Conservation (phyloP, 148 eudicot species). For the Chenopodium berlandieri region DNA sequence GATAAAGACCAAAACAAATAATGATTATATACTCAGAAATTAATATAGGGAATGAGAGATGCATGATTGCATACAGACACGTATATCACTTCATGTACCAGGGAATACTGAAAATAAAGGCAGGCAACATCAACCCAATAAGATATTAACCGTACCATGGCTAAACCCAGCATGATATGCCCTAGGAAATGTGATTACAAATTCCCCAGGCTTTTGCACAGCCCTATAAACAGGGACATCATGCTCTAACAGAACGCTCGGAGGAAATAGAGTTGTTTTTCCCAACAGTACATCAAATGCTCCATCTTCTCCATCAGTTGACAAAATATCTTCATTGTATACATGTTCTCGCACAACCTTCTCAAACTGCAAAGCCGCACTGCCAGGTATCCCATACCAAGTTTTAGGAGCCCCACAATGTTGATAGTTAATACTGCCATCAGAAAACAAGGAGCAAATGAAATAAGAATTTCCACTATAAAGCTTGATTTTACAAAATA, state of each 20-base stretch:
- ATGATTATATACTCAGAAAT: neutral
- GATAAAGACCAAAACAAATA: neutral
- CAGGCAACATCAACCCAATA: neutral
- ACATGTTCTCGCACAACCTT: slow-evolving; percentile 83
- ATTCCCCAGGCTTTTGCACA: slow-evolving; percentile 96
- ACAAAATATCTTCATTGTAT: slow-evolving; percentile 64
- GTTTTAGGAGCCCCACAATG: slow-evolving; percentile 99
- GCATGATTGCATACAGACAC: neutral
- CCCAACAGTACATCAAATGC: slow-evolving; percentile 92
- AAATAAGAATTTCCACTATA: slow-evolving; percentile 13
- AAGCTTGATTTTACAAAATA: neutral
- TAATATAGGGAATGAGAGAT: neutral
- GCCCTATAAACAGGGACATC: slow-evolving; percentile 91
- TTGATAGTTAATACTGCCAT: slow-evolving; percentile 89
- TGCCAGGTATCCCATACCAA: slow-evolving; percentile 99
- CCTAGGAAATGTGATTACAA: slow-evolving; percentile 84
- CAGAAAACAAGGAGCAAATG: slow-evolving; percentile 11
- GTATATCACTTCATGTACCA: neutral
- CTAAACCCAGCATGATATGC: slow-evolving; percentile 99
- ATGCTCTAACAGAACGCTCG: slow-evolving; percentile 74
- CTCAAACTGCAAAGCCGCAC: slow-evolving; percentile 86
- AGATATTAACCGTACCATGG: slow-evolving; percentile 61
- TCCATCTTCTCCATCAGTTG: slow-evolving; percentile 86
- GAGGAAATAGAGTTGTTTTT: slow-evolving; percentile 95
- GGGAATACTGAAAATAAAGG: neutral